phyloP scores from a whole-genome alignment of 768 basidiomycete genomes.

The Strobilomyces confusus region DNA sequence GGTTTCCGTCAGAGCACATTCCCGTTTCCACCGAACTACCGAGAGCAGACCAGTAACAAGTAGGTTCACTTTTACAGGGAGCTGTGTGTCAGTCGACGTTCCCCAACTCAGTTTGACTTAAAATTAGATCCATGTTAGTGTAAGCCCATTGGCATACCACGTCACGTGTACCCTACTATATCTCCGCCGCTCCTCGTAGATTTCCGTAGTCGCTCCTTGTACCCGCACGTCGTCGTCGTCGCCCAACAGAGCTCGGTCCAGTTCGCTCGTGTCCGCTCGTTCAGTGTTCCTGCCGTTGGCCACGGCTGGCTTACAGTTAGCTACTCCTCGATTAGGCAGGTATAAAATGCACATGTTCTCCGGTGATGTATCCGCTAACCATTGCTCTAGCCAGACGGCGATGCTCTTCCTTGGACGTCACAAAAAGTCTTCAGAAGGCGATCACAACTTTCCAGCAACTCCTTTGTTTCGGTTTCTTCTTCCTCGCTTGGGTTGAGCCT shows the following conservation, averaged over 20 bases:
- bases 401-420: conserved; percentile 27
- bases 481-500: conserved; percentile 50
- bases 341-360: not conserved
- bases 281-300: too few relatives aligned
- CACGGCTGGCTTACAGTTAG: too few relatives aligned
- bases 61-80: not conserved
- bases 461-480: conserved; percentile 42
- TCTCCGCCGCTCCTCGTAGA: too few relatives aligned
- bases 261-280: too few relatives aligned
- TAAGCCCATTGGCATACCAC: too few relatives aligned
- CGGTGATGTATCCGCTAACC: not conserved
- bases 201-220: too few relatives aligned
- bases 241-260: too few relatives aligned
- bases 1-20: conserved; percentile 48
- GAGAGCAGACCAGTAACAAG: conserved; percentile 4
- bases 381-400: conserved; percentile 13
- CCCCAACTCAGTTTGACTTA: not conserved
- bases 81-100: not conserved
- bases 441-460: conserved; percentile 56
- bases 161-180: too few relatives aligned
- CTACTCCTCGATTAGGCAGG: not conserved
- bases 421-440: conserved; percentile 41
- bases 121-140: conserved; percentile 4
- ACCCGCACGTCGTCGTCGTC: too few relatives aligned
- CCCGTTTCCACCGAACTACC: conserved; percentile 40